Percentiles rank a stretch among this genome's conserved stretches.
phyloP scores from a whole-genome alignment of 164 flowering plant genomes.

The Magnolia officinalis region DNA sequence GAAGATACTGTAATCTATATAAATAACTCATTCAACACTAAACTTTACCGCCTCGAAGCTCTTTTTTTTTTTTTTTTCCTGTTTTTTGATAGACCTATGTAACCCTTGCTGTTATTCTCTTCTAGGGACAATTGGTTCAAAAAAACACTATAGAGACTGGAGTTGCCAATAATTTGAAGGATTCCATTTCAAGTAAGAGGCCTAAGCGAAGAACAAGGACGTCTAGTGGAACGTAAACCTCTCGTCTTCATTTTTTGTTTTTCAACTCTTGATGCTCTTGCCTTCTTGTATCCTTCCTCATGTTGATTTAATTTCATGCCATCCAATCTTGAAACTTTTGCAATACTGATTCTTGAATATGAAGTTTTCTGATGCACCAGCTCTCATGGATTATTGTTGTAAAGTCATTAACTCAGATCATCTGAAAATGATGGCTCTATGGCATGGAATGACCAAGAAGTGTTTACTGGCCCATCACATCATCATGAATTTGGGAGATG shows the following conservation, averaged over 20 bases:
- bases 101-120: not conserved
- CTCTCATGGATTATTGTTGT: too few relatives aligned
- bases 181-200: constrained; percentile 15
- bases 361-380: too few relatives aligned
- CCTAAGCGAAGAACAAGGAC: constrained; percentile 17
- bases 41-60: not conserved
- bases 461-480: too few relatives aligned
- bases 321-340: not conserved
- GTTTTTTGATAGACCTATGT: not conserved
- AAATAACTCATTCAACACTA: not conserved
- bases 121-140: constrained; percentile 26
- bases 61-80: not conserved
- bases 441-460: too few relatives aligned
- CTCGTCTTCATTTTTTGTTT: not conserved
- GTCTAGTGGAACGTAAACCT: constrained; percentile 17
- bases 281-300: not conserved
- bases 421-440: too few relatives aligned
- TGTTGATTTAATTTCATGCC: not conserved
- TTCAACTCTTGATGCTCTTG: not conserved
- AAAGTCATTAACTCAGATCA: too few relatives aligned
- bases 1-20: not conserved
- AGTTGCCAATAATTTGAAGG: constrained; percentile 19
- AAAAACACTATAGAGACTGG: constrained; percentile 14
- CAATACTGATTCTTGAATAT: too few relatives aligned
- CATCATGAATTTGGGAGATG: too few relatives aligned